Percentiles rank a stretch among this genome's conserved stretches.
Conservation (phyloP, 805 yeast species). For the Torulaspora gathmanii region DNA sequence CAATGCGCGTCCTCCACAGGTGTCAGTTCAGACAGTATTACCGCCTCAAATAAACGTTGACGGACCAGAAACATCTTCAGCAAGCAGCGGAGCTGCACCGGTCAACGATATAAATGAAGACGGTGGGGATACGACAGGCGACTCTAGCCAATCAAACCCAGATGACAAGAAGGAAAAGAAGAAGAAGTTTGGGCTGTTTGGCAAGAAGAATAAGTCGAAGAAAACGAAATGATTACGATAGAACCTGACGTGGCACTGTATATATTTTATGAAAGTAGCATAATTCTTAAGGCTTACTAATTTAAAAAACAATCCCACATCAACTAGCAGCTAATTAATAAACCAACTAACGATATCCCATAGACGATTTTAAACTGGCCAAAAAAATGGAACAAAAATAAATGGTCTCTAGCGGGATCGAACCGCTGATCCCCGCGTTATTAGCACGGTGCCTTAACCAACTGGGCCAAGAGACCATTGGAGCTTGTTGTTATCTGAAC, state of each 20-base stretch:
- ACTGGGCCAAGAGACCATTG: conserved; percentile 16
- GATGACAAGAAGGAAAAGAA: conserved; percentile 28
- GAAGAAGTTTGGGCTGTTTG: conserved; percentile 32
- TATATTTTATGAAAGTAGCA: conserved; percentile 3
- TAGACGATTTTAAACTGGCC: no score
- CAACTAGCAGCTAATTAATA: no score
- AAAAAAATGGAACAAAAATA: not conserved
- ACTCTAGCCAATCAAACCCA: conserved; percentile 4
- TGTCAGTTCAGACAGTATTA: conserved; percentile 11
- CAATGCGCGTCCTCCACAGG: not conserved
- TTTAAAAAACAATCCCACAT: not conserved
- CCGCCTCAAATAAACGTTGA: conserved; percentile 15
- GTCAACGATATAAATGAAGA: conserved; percentile 8
- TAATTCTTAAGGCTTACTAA: not conserved
- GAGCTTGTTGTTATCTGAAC: not conserved
- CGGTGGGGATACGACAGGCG: conserved; percentile 6
- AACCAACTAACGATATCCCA: no score
- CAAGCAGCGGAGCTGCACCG: conserved; percentile 7
- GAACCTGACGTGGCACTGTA: conserved; percentile 4
- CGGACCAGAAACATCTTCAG: conserved; percentile 14
- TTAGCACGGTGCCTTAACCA: conserved; percentile 18
- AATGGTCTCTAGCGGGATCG: conserved; percentile 17
- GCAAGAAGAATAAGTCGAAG: conserved; percentile 27
- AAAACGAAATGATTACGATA: conserved; percentile 11
- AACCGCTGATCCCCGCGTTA: conserved; percentile 18